A percentile compares a stretch with the other conserved stretches of the same genome.
These are phyloP conservation scores for Pycnococcus provasolii DNA, from an alignment of 139 green algal species.

Conservation along the genomic window DNA sequence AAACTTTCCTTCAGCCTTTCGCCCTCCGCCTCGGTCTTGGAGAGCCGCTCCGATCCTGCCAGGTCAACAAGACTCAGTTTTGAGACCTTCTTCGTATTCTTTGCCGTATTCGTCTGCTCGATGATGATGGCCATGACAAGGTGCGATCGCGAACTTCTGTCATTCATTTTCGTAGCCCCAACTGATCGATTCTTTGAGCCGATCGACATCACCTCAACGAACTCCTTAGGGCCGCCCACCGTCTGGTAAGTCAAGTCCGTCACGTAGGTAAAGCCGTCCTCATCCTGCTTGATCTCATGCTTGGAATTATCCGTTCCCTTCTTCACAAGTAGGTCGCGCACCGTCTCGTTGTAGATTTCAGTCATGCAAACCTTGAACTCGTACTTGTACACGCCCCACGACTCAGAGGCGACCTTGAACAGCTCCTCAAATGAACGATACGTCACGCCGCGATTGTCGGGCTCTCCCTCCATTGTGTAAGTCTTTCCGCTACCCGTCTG, in stretches of 20 bases:
- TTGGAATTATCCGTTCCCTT: background rate
- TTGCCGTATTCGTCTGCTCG: constrained; percentile 24
- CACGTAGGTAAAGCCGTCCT: constrained; percentile 34
- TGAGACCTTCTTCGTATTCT: constrained; percentile 44
- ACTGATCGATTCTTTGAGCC: constrained; percentile 22
- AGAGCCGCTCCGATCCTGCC: constrained; percentile 75
- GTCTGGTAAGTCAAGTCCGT: constrained; percentile 1
- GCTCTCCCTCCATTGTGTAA: constrained; percentile 36
- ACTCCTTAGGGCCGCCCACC: no score
- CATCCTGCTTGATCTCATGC: constrained; percentile 36
- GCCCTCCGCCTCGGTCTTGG: constrained; percentile 26
- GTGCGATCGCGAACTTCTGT: constrained; percentile 19
- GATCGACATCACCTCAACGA: no score
- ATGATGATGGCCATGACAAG: constrained; percentile 23
- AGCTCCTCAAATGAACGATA: constrained; percentile 41
- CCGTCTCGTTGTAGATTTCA: constrained; percentile 93
- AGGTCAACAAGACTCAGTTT: constrained; percentile 94
- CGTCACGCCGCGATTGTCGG: constrained; percentile 34
- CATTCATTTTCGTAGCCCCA: constrained; percentile 30
- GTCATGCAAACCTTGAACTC: constrained; percentile 72
- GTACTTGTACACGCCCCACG: constrained; percentile 36
- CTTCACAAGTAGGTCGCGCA: constrained; percentile 53
- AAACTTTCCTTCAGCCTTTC: constrained; percentile 36
- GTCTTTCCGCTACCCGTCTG: constrained; percentile 51
- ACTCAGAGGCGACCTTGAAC: constrained; percentile 33